phyloP scores from a whole-genome alignment of 139 green algal species.

The Edaphochlamys debaryana region DNA sequence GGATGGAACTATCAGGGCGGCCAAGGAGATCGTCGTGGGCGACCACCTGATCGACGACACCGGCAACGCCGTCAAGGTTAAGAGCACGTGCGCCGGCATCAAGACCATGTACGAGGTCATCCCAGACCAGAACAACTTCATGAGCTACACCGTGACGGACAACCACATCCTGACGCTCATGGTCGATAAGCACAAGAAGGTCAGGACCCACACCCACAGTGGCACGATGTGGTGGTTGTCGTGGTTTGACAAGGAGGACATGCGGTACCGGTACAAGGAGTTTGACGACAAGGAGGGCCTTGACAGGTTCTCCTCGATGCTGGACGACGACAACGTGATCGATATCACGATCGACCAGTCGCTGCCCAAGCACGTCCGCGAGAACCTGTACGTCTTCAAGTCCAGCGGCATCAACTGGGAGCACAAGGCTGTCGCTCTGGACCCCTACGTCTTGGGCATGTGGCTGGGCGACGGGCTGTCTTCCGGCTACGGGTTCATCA shows the following conservation, averaged over 20 bases:
- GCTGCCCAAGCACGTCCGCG: background rate
- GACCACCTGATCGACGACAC: constrained; percentile 8
- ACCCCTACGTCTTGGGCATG: constrained; percentile 18
- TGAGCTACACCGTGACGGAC: constrained; percentile 13
- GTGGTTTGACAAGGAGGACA: background rate
- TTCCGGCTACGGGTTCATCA: background rate
- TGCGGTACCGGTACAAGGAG: background rate
- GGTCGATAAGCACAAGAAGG: background rate
- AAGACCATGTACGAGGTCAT: background rate
- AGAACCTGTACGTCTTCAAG: constrained; percentile 17
- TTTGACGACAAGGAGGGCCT: background rate
- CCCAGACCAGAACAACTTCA: constrained; percentile 15
- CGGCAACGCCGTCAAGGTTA: background rate
- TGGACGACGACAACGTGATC: constrained; percentile 4
- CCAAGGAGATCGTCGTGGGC: background rate
- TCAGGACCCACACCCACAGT: background rate
- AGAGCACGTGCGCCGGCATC: background rate
- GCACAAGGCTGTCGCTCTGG: background rate
- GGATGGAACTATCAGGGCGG: background rate
- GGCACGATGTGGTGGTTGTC: background rate
- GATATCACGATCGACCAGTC: constrained; percentile 19
- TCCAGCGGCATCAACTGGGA: constrained; percentile 14
- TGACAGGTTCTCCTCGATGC: background rate
- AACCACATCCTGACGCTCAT: constrained; percentile 20
- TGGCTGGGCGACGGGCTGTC: constrained; percentile 8